Evolutionary conservation across 352 stramenopile species (phyloP).

Genomic region (Phytophthora citricola): DNA sequence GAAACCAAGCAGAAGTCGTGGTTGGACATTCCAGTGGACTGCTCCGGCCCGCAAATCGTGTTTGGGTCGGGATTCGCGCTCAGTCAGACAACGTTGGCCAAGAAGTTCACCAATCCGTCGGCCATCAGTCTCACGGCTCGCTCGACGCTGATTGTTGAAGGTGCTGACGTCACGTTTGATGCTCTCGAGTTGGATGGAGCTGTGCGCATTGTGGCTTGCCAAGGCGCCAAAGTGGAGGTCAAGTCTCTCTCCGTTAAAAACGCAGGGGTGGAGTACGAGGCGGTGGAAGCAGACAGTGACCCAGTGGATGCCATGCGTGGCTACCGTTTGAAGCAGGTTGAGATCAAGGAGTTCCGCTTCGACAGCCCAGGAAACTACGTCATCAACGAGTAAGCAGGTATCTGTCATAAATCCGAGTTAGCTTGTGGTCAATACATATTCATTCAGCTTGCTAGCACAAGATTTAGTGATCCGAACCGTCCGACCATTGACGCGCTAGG

Average conservation of each 20-base stretch:
- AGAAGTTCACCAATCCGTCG: slow-evolving; percentile 40
- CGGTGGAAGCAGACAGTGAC: slow-evolving; percentile 20
- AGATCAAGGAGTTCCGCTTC: slow-evolving; percentile 55
- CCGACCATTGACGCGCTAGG: slow-evolving; percentile 66
- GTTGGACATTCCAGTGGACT: slow-evolving; percentile 60
- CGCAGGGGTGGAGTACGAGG: slow-evolving; percentile 53
- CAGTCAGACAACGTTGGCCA: slow-evolving; percentile 35
- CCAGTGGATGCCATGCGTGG: slow-evolving; percentile 66
- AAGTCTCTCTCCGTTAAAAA: slow-evolving; percentile 53
- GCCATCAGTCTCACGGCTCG: slow-evolving; percentile 46
- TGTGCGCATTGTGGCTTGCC: slow-evolving; percentile 49
- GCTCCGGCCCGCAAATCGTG: slow-evolving; percentile 52
- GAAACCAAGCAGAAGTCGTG: slow-evolving; percentile 36
- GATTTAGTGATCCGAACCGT: slow-evolving; percentile 40
- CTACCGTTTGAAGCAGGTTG: slow-evolving; percentile 49
- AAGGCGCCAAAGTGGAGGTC: slow-evolving; percentile 54
- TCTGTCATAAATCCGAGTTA: no score
- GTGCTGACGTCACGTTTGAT: slow-evolving; percentile 48
- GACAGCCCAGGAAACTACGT: slow-evolving; percentile 54
- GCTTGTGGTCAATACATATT: slow-evolving; percentile 21
- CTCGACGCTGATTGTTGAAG: slow-evolving; percentile 66
- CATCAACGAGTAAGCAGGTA: slow-evolving; percentile 41
- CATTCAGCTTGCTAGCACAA: slow-evolving; percentile 8
- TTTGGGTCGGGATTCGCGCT: slow-evolving; percentile 49
- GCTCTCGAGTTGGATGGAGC: slow-evolving; percentile 57